phyloP scores from a whole-genome alignment of 371 early-diverging fungal species.

The Syncephalastrum monosporum region DNA sequence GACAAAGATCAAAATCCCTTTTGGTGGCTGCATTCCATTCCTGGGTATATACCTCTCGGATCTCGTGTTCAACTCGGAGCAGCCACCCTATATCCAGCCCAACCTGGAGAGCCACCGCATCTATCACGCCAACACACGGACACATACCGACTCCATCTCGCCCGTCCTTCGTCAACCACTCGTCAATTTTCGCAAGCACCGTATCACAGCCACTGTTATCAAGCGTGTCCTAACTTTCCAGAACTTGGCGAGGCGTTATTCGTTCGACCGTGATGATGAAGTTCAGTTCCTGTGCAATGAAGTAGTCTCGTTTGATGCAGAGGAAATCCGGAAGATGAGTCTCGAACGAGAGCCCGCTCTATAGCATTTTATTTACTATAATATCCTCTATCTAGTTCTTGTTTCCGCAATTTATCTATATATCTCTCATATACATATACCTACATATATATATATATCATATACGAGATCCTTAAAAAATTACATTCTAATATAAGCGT shows the following conservation, averaged over 20 bases:
- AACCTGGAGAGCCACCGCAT: slow-evolving; percentile 24
- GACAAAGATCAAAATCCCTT: slow-evolving; percentile 43
- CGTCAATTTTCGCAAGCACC: slow-evolving; percentile 64
- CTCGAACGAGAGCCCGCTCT: slow-evolving; percentile 27
- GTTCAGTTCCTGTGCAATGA: slow-evolving; percentile 38
- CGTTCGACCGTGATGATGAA: slow-evolving; percentile 48
- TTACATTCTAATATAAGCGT: too few species aligned
- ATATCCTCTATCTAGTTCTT: too few species aligned
- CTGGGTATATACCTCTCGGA: slow-evolving; percentile 67
- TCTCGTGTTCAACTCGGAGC: slow-evolving; percentile 63
- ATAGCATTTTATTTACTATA: too few species aligned
- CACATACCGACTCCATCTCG: slow-evolving; percentile 6
- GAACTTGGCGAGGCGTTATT: slow-evolving; percentile 53
- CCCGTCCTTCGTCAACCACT: slow-evolving; percentile 41
- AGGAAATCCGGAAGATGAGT: slow-evolving; percentile 33
- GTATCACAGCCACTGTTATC: slow-evolving; percentile 63
- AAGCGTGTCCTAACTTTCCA: slow-evolving; percentile 63
- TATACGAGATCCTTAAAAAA: too few species aligned
- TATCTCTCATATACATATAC: too few species aligned
- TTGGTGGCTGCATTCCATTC: slow-evolving; percentile 63
- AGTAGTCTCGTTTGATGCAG: slow-evolving; percentile 26
- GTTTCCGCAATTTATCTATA: neutral
- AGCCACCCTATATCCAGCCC: slow-evolving; percentile 55
- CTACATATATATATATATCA: too few species aligned
- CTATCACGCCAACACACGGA: slow-evolving; percentile 19